phyloP scores from a whole-genome alignment of 495 filamentous ascomycete genomes.

The Articulospora tetracladia region DNA sequence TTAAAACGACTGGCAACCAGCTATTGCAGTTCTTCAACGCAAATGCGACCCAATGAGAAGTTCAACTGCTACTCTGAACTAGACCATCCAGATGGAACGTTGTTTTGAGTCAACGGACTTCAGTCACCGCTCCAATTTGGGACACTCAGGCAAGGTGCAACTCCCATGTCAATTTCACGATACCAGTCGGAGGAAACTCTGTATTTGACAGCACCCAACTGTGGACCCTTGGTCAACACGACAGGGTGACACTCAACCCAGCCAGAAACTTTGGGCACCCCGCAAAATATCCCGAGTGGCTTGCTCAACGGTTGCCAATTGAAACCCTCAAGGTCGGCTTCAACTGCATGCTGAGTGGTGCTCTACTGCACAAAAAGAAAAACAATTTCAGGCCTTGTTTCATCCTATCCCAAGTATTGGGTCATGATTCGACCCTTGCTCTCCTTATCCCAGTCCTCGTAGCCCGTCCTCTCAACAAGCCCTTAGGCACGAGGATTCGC shows the following conservation, averaged over 20 bases:
- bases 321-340: background rate
- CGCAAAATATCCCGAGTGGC: background rate
- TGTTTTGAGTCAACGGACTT: background rate
- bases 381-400: background rate
- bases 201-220: background rate
- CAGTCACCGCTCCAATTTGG: background rate
- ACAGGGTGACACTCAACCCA: no score
- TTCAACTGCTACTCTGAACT: background rate
- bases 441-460: background rate
- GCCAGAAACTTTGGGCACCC: background rate
- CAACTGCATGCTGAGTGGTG: background rate
- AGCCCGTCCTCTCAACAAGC: background rate
- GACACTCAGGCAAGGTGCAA: background rate
- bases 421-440: background rate
- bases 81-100: background rate
- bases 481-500: background rate
- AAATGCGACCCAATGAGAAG: no score
- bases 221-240: background rate
- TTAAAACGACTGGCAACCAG: no score
- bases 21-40: background rate
- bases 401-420: background rate
- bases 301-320: background rate
- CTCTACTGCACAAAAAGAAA: background rate
- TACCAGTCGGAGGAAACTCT: background rate
- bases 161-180: background rate